Conservation (phyloP, 495 filamentous ascomycete species). For the Daldinia childiae region DNA sequence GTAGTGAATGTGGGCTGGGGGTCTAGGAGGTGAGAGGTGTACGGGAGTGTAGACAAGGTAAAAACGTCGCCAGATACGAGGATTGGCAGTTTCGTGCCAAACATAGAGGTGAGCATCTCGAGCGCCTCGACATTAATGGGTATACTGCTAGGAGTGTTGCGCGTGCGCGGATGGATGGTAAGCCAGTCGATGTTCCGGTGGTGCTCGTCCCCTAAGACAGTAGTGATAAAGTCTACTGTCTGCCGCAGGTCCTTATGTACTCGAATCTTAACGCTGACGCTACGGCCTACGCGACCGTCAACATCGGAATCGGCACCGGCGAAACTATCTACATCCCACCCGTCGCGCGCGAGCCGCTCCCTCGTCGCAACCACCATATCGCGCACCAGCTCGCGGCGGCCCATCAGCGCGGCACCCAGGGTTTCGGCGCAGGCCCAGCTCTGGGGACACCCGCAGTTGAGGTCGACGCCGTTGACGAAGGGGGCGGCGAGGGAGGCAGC, state of each 20-base stretch:
- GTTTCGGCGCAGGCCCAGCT: conserved; percentile 71
- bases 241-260: conserved; percentile 67
- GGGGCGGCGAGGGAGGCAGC: conserved; percentile 68
- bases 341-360: conserved; percentile 52
- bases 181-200: conserved; percentile 65
- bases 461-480: conserved; percentile 67
- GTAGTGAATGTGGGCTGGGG: conserved; percentile 42
- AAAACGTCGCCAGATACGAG: conserved; percentile 72
- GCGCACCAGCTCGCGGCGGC: conserved; percentile 64
- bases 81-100: conserved; percentile 60
- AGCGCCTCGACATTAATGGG: conserved; percentile 69
- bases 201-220: conserved; percentile 56
- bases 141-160: conserved; percentile 62
- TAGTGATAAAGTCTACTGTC: conserved; percentile 61
- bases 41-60: conserved; percentile 56
- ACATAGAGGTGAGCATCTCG: conserved; percentile 58
- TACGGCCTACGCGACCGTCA: conserved; percentile 38
- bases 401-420: conserved; percentile 71
- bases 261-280: conserved; percentile 73
- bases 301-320: conserved; percentile 44
- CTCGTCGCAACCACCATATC: conserved; percentile 66
- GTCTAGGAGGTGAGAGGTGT: conserved; percentile 49
- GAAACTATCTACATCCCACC: conserved; percentile 51
- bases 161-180: conserved; percentile 70
- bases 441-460: conserved; percentile 77